Base-by-base conservation (phyloP, 441 rosid species). In the Capsella rubella region DNA sequence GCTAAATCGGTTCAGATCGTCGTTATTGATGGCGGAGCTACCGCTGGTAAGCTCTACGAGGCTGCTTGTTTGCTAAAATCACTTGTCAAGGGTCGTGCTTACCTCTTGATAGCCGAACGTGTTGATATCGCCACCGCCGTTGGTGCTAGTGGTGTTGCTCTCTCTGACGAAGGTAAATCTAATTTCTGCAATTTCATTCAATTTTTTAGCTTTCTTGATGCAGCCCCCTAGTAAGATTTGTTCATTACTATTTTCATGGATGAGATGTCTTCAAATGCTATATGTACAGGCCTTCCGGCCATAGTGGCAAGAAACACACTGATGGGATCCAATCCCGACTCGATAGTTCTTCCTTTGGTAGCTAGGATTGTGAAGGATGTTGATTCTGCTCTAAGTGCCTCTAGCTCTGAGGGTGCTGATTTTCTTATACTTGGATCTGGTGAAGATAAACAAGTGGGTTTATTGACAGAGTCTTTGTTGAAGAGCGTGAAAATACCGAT, bases 351-450 rank as follows among this genome's bases (percentile, higher is more conserved):
- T 34, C 99, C 99, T 35, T 79, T 95, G 69, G 97, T 95, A 46
- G 98, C 87, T 68, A 87, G 97, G 81, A 85, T 51, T 73, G 98
- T 89, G 70, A 82, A 85, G 67, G 84, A 82, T 79, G 69, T 84
- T 73, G 78, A 75, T 65, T 84, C 96, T 62, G 96, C 98, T 18
- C 60, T 82, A 13, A 73, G 61, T 68, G 98, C 96, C 12, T 82
- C 97, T 51, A 87, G 53, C 77, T 86, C 92, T 16, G 99, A 95
- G 77, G 98, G 99, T 78, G 98, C 95, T 83, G 98, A 92, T 89
- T 93, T 95, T 71, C 87, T 95, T 46, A 83, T 95, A 62, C 87
- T 81, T 69, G 73, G 54, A 69, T 52, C 79, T 57, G 73, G 64
- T 42, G 82, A 69, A 72, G 89, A 78, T 62, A 59, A 76, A 59